Evolutionary conservation across 257 asterid species (phyloP).

Genomic region (Henckelia pumila): DNA sequence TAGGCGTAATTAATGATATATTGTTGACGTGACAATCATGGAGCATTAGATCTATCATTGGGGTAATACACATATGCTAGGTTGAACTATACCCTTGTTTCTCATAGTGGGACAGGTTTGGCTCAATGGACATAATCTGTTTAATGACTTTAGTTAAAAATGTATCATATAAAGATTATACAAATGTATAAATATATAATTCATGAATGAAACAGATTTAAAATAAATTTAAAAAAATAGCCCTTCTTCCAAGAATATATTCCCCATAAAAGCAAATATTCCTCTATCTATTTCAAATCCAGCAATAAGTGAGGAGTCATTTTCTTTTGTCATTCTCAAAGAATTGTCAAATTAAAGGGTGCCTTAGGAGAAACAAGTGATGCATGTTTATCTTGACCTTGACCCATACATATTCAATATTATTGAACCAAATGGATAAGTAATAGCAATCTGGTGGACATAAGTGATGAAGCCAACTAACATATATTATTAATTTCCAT

Average conservation of each 20-base stretch:
- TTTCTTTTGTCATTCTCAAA: slow-evolving; percentile 33
- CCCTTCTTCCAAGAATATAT: neutral
- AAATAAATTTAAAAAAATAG: too few species aligned
- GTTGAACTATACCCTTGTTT: too few species aligned
- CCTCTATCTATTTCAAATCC: slow-evolving; percentile 32
- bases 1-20: too few species aligned
- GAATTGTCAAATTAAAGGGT: slow-evolving; percentile 24
- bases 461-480: slow-evolving; percentile 33
- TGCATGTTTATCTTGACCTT: slow-evolving; percentile 17
- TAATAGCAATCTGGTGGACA: slow-evolving; percentile 40
- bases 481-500: neutral
- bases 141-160: too few species aligned
- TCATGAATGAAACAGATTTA: too few species aligned
- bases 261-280: slow-evolving; percentile 30
- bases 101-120: too few species aligned
- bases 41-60: too few species aligned
- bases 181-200: too few species aligned
- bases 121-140: too few species aligned
- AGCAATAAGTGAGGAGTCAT: slow-evolving; percentile 39
- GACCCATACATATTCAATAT: slow-evolving; percentile 20
- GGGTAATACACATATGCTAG: too few species aligned
- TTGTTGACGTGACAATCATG: too few species aligned
- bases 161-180: too few species aligned
- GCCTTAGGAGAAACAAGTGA: slow-evolving; percentile 29
- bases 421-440: slow-evolving; percentile 36